Percentiles rank a stretch among this genome's conserved stretches.
phyloP scores from a whole-genome alignment of 257 asterid species.

The Scutellaria barbata region DNA sequence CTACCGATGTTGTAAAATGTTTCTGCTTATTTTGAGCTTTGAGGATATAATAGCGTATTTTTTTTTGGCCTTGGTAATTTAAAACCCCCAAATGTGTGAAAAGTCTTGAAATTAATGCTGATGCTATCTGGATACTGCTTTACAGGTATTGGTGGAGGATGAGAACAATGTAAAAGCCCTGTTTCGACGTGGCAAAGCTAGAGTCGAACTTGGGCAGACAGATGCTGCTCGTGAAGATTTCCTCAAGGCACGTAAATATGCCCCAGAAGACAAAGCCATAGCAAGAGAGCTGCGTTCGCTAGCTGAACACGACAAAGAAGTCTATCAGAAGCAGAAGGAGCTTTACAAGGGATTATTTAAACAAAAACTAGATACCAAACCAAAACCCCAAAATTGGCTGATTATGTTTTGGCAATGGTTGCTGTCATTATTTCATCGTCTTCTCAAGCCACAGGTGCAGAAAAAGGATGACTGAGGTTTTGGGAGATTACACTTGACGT shows the following conservation, averaged over 20 bases:
- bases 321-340: slow-evolving; percentile 90
- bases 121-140: slow-evolving; percentile 20
- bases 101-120: slow-evolving; percentile 12
- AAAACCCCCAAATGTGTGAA: not conserved
- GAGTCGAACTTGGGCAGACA: slow-evolving; percentile 94
- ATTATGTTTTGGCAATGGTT: slow-evolving; percentile 74
- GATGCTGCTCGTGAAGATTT: slow-evolving; percentile 95
- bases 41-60: not conserved
- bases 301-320: slow-evolving; percentile 84
- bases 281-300: slow-evolving; percentile 66
- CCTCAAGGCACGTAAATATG: slow-evolving; percentile 76
- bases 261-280: slow-evolving; percentile 86
- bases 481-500: not conserved
- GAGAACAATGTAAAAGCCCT: slow-evolving; percentile 87
- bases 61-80: not conserved
- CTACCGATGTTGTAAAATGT: not conserved
- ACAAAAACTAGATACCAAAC: slow-evolving; percentile 67
- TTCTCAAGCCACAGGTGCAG: slow-evolving; percentile 57
- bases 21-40: not conserved
- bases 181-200: slow-evolving; percentile 90
- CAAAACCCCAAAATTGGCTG: slow-evolving; percentile 53
- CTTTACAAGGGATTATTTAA: slow-evolving; percentile 90
- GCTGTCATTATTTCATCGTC: slow-evolving; percentile 57
- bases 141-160: slow-evolving; percentile 83
- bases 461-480: slow-evolving; percentile 57